Evolutionary conservation across 139 green algal species (phyloP).

Genomic region (Chlamydomonas applanata): DNA sequence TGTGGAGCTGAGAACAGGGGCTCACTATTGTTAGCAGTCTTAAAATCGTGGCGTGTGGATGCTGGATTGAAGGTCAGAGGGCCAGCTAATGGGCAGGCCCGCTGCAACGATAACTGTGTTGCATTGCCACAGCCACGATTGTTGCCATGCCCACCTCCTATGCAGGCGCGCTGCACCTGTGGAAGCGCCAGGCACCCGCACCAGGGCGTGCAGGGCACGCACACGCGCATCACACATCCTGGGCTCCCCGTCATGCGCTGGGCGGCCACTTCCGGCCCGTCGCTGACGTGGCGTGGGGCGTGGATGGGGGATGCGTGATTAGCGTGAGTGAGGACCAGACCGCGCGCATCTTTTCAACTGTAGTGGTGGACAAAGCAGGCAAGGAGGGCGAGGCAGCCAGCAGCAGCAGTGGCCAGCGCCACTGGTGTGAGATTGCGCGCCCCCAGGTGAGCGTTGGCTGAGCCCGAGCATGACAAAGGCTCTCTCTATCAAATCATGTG

Average conservation of each 20-base stretch:
- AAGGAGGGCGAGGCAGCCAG: not conserved
- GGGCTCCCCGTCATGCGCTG: slow-evolving; percentile 67
- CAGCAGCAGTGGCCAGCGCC: slow-evolving; percentile 6
- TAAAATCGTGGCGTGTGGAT: no score
- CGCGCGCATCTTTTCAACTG: slow-evolving; percentile 55
- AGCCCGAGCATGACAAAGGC: no score
- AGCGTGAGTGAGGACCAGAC: slow-evolving; percentile 82
- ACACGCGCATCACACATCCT: slow-evolving; percentile 25
- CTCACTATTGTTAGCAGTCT: no score
- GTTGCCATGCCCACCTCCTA: no score
- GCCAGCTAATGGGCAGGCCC: no score
- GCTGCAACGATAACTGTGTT: no score
- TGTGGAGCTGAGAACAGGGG: no score
- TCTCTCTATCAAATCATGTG: no score
- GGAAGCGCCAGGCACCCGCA: slow-evolving; percentile 40
- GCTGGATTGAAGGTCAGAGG: no score
- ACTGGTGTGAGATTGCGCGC: slow-evolving; percentile 91
- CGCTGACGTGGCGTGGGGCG: slow-evolving; percentile 57
- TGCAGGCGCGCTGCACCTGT: slow-evolving; percentile 91
- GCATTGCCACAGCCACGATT: no score
- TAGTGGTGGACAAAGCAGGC: slow-evolving; percentile 8
- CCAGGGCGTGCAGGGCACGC: no score
- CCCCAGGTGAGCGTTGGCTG: slow-evolving; percentile 57
- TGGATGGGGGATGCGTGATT: slow-evolving; percentile 64
- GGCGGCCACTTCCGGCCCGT: slow-evolving; percentile 74